These are phyloP conservation scores for Austroboletus rostrupii DNA, from an alignment of 1,284 basidiomycete genomes.

Conservation along the genomic window DNA sequence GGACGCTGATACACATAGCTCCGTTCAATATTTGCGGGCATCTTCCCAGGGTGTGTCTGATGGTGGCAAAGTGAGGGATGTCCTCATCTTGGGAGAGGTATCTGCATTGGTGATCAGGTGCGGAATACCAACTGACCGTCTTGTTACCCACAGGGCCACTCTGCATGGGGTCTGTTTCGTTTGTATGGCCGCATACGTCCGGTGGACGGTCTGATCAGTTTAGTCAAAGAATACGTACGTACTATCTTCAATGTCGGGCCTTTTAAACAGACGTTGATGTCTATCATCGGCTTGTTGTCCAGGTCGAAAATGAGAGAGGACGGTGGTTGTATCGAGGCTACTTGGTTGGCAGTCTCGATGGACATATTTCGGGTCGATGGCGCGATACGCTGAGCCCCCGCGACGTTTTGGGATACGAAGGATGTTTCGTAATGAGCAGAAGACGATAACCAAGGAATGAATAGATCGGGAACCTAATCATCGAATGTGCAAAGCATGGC, in stretches of 20 bases:
- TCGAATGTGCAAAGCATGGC: not conserved
- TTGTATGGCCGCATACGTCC: conserved; percentile 65
- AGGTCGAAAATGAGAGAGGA: conserved; percentile 67
- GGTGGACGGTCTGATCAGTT: conserved; percentile 64
- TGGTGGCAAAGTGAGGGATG: conserved; percentile 37
- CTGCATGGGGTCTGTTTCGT: conserved; percentile 76
- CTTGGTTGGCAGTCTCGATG: conserved; percentile 59
- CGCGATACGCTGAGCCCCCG: conserved; percentile 64
- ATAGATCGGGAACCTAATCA: not conserved
- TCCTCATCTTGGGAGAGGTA: conserved; percentile 71
- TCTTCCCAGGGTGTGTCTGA: conserved; percentile 1
- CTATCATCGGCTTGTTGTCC: not conserved
- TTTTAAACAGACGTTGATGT: not conserved
- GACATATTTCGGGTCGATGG: conserved; percentile 69
- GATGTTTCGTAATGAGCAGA: conserved; percentile 70
- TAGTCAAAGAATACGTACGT: conserved; percentile 70
- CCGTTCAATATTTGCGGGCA: conserved; percentile 41
- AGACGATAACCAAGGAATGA: conserved; percentile 34
- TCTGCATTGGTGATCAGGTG: not conserved
- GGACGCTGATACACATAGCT: conserved; percentile 20
- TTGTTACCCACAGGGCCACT: conserved; percentile 56
- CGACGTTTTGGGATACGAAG: conserved; percentile 62
- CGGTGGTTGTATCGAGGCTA: conserved; percentile 77
- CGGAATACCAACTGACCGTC: conserved; percentile 5
- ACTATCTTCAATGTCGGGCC: not conserved